Evolutionary conservation across 768 basidiomycete genomes (phyloP), one percentile per base, ranked within the genome.

Genomic region (Lentinula sp.): DNA sequence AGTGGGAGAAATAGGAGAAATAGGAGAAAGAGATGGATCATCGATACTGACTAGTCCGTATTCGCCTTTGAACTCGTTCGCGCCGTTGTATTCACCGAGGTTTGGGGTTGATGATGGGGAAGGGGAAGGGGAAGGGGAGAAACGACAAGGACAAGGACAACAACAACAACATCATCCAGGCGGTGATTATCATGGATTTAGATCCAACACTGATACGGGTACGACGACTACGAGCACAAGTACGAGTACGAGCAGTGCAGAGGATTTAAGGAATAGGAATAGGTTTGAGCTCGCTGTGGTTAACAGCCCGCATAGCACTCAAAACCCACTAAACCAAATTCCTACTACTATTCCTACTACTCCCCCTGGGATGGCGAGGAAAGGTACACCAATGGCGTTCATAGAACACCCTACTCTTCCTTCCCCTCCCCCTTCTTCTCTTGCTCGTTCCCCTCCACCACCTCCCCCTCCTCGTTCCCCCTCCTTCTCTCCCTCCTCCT

Each of bases 351-450:
- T 2, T 23, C 0, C 3, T 28, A 28, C 28, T 28, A 28, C 2
- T 28, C 2, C 28, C 3, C 66, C 62, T 45, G 71, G 28, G 28
- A 28, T 74, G 21, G 60, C 67, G 34, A 74, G 74, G 32, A 74
- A 75, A 57, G 71, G 65, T 35, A 75, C 77, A 0, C 76, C 78
- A 7, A 75, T 76, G 74, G 70, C 74, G 9, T 77, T 76, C 63
- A 40, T 55, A 15, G 23, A 23, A 23, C 23, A 23, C 23, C 3
- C 23, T 23, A 46, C 9, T 21, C 3, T 48, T 6, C 9, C 3
- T 21, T 23, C 21, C 7, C 46, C 16, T 46, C 11, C 18, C 34
- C 35, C 18, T 18, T 1, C n/a, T 32, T 21, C 31, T 51, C 50
- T 13, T 4, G 31, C 50, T 10, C 31, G 11, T 28, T 51, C 49